Percentiles rank a stretch among this genome's conserved stretches.
Conservation (phyloP, 179 eudicot genomes). For the Nepenthes alata region DNA sequence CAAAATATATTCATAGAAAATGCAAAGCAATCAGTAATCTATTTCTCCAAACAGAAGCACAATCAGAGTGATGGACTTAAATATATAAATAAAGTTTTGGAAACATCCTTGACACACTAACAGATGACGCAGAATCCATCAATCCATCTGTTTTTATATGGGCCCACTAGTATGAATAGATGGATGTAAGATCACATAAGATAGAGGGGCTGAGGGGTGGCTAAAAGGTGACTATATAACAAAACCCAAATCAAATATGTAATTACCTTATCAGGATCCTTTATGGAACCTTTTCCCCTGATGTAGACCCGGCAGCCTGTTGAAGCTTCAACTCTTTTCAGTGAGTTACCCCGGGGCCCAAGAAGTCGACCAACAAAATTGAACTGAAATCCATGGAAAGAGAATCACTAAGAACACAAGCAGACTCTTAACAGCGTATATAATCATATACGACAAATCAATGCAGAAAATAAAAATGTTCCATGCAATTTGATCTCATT, state of each 20-base stretch:
- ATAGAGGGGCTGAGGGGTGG: too few species aligned
- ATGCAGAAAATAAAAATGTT: neutral
- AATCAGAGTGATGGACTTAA: too few species aligned
- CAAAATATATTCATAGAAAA: too few species aligned
- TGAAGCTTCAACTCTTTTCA: constrained; percentile 64
- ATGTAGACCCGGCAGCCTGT: constrained; percentile 72
- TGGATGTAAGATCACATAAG: too few species aligned
- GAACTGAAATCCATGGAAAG: constrained; percentile 21
- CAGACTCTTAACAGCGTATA: neutral
- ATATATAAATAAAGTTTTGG: too few species aligned
- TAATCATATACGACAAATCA: neutral
- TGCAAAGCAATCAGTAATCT: too few species aligned
- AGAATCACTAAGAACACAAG: neutral
- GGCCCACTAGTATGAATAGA: too few species aligned
- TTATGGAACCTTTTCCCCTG: constrained; percentile 67
- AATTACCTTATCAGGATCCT: constrained; percentile 61
- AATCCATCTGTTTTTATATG: too few species aligned
- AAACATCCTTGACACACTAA: too few species aligned
- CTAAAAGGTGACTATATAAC: too few species aligned
- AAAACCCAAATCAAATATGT: neutral
- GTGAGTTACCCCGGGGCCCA: constrained; percentile 68
- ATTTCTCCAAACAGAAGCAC: too few species aligned
- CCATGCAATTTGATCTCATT: neutral
- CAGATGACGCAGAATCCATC: neutral
- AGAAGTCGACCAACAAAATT: constrained; percentile 70